A percentile compares a stretch with the other conserved stretches of the same genome.
Conservation (phyloP, 495 filamentous ascomycete species). For the Bacidia gigantensis region DNA sequence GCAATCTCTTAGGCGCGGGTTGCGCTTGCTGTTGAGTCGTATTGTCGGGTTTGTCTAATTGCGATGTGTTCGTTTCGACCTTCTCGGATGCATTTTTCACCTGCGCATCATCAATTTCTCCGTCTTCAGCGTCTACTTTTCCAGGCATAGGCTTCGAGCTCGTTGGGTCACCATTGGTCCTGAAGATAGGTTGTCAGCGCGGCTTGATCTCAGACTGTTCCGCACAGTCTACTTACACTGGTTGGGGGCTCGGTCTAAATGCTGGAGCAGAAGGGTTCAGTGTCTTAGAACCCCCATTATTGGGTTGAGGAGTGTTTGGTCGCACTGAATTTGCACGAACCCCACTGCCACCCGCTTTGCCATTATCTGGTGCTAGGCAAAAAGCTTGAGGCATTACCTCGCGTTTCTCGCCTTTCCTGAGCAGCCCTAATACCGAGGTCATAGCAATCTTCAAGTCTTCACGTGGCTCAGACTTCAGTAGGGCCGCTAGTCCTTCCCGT, state of each 20-base stretch:
- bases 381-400: slow-evolving; percentile 86
- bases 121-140: slow-evolving; percentile 56
- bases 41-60: neutral
- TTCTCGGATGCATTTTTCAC: slow-evolving; percentile 25
- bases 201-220: slow-evolving; percentile 18
- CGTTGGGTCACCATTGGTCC: slow-evolving; percentile 23
- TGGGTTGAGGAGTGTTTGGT: slow-evolving; percentile 26
- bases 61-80: neutral
- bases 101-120: slow-evolving; percentile 60
- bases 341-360: slow-evolving; percentile 15
- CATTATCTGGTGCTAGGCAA: slow-evolving; percentile 18
- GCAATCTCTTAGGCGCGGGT: neutral
- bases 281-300: slow-evolving; percentile 24
- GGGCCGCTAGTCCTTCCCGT: slow-evolving; percentile 46
- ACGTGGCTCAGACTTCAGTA: slow-evolving; percentile 55
- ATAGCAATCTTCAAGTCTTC: slow-evolving; percentile 86
- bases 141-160: slow-evolving; percentile 21
- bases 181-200: slow-evolving; percentile 8
- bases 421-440: slow-evolving; percentile 66
- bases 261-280: slow-evolving; percentile 36
- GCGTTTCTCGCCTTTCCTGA: slow-evolving; percentile 61
- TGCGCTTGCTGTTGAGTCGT: neutral
- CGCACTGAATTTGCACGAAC: slow-evolving; percentile 21
- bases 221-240: slow-evolving; percentile 27
- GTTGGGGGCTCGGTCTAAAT: slow-evolving; percentile 28